These are phyloP conservation scores for Cordyceps cicadae DNA, from an alignment of 2,329 filamentous ascomycete genomes.

Conservation along the genomic window DNA sequence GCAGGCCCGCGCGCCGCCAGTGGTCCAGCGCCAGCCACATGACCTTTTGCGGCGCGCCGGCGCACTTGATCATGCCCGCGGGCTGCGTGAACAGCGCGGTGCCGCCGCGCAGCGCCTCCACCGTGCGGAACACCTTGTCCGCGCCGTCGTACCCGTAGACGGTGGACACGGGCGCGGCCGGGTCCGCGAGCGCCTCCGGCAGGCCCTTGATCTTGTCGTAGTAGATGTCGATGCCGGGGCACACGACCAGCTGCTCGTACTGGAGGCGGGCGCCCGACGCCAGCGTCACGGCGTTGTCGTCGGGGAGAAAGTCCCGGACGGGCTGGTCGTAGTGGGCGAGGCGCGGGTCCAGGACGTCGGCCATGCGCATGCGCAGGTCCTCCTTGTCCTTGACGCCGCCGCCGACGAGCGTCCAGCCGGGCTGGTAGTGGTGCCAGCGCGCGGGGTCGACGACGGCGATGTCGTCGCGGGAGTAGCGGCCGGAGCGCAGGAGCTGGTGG, in stretches of 20 bases:
- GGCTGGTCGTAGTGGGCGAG: constrained; percentile 50
- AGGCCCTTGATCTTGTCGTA: constrained; percentile 45
- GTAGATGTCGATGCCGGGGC: constrained; percentile 46
- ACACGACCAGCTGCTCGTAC: constrained; percentile 59
- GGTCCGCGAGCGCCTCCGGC: constrained; percentile 45
- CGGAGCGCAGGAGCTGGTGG: constrained; percentile 56
- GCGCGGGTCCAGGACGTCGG: constrained; percentile 47
- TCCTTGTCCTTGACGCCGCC: constrained; percentile 57
- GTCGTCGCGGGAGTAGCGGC: constrained; percentile 48
- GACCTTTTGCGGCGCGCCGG: constrained; percentile 52
- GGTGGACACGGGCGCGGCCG: constrained; percentile 40
- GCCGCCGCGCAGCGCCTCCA: constrained; percentile 40
- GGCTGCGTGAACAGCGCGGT: constrained; percentile 53
- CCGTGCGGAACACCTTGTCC: constrained; percentile 43
- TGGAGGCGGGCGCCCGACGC: constrained; percentile 45
- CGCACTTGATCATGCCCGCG: constrained; percentile 50
- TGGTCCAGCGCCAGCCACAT: constrained; percentile 55
- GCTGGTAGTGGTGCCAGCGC: constrained; percentile 58
- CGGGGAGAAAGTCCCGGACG: constrained; percentile 44
- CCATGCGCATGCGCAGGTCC: constrained; percentile 44
- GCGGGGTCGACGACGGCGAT: constrained; percentile 59
- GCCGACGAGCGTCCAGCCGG: constrained; percentile 62
- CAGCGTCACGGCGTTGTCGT: constrained; percentile 48
- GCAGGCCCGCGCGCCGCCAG: constrained; percentile 47
- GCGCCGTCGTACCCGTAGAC: constrained; percentile 50